Evolutionary conservation across 331 rosid genomes (phyloP).

Genomic region (Dryas integrifolia): DNA sequence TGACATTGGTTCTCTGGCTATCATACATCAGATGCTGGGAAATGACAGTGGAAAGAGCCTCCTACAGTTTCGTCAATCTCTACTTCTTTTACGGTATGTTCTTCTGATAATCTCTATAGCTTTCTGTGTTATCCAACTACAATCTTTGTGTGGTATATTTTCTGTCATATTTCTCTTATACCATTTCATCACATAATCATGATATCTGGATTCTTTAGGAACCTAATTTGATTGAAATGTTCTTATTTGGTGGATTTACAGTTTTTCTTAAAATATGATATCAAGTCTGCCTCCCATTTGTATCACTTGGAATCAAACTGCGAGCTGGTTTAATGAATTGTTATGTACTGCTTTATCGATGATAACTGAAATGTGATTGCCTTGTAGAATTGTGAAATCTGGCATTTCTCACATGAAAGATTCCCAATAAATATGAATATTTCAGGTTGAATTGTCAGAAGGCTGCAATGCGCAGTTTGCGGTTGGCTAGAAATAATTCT

Average conservation of each 20-base stretch:
- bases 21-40: slow-evolving; percentile 75
- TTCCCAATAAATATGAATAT: neutral
- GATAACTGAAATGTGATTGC: neutral
- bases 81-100: slow-evolving; percentile 68
- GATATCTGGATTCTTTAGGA: slow-evolving; percentile 10
- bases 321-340: neutral
- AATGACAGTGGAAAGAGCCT: slow-evolving; percentile 61
- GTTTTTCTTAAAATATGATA: neutral
- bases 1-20: slow-evolving; percentile 78
- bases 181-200: slow-evolving; percentile 11
- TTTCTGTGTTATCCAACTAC: slow-evolving; percentile 13
- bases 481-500: slow-evolving; percentile 70
- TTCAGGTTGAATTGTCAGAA: slow-evolving; percentile 77
- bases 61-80: slow-evolving; percentile 73
- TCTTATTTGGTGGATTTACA: neutral
- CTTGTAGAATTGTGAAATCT: neutral
- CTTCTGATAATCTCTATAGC: slow-evolving; percentile 6
- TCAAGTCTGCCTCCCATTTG: neutral
- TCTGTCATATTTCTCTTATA: slow-evolving; percentile 6
- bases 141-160: slow-evolving; percentile 14
- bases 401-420: slow-evolving; percentile 5
- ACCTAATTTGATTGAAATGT: neutral
- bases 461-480: slow-evolving; percentile 77
- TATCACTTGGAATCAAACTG: neutral
- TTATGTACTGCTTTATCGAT: neutral